These are phyloP conservation scores for Podaxis sp. DNA, from an alignment of 768 basidiomycete genomes.

Conservation along the genomic window DNA sequence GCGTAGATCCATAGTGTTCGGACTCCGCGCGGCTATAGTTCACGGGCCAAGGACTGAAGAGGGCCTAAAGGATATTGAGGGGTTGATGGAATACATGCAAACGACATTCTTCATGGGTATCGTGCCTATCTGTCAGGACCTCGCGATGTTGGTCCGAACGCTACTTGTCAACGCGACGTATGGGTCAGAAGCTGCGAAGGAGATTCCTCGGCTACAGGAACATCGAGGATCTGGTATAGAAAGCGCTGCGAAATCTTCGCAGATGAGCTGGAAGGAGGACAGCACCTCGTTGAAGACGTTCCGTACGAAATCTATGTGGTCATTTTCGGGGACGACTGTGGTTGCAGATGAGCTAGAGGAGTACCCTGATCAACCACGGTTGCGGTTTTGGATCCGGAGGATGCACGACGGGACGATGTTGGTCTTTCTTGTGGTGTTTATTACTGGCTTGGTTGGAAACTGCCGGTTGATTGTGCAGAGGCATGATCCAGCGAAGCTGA, in stretches of 20 bases:
- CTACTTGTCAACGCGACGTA: constrained; percentile 30
- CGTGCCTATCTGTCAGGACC: constrained; percentile 18
- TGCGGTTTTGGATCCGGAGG: constrained; percentile 30
- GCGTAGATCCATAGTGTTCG: constrained; percentile 22
- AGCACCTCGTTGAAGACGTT: background rate
- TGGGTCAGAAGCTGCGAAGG: constrained; percentile 11
- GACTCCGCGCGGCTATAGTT: constrained; percentile 23
- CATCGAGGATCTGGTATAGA: background rate
- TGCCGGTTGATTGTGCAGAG: constrained; percentile 18
- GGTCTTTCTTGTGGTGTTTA: constrained; percentile 22
- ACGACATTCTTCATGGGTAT: constrained; percentile 26
- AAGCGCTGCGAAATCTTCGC: background rate
- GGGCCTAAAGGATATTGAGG: constrained; percentile 17
- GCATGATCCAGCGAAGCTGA: constrained; percentile 18
- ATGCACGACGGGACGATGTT: constrained; percentile 23
- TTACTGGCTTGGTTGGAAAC: constrained; percentile 27
- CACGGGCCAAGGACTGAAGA: constrained; percentile 11
- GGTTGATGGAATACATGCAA: constrained; percentile 29
- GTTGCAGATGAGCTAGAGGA: constrained; percentile 1
- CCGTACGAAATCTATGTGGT: constrained; percentile 2
- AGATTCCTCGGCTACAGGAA: constrained; percentile 11
- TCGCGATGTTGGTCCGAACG: constrained; percentile 10
- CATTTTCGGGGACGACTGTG: constrained; percentile 9
- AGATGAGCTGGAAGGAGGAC: background rate
- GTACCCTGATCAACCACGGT: constrained; percentile 25